Base-by-base conservation (phyloP, 1,139 yeast species). In the Diutina siamensis region DNA sequence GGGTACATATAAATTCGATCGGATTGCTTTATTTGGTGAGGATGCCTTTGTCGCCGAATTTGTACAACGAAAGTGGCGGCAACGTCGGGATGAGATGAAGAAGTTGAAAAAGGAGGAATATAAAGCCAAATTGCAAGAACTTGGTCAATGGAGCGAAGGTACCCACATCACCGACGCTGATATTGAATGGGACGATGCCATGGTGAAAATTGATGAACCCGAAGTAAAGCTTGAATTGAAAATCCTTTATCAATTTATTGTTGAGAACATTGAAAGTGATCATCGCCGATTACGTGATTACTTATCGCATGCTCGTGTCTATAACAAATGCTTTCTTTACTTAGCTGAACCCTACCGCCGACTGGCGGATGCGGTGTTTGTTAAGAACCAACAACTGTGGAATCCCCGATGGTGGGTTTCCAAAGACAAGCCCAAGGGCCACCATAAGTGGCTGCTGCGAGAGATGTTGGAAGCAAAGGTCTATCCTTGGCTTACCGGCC, bases 401-500 rank as follows among this genome's bases (percentile, higher is more conserved):
- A 4, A 17, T 17, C 36, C 36, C 3, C 36, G 36, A 17, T 31
- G 34, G 34, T 35, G 27, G 28, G 18, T 21, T n/a, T 20, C 40
- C 8, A 15, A 22, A 5, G 17, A 20, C 19, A 12, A 9, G 12
- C 40, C 22, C 12, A n/a, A 21, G 13, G 20, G 15, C 12, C 40
- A 35, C 13, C 40, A 35, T 21, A 12, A 22, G 18, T 35, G 40
- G 40, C 27, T 19, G 22, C 40, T 35, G 40, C 15, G 18, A 4
- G 20, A 32, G 3, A 27, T 46, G 4, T 40, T 73, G 19, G 77
- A 74, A 51, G 54, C 59, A 22, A 59, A 73, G 49, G 49, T 72
- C 3, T 72, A 70, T 53, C 76, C 74, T n/a, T 74, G 76, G 72
- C 51, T 74, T 44, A 61, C 68, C 4, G 42, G 42, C 10, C n/a